Conservation (phyloP, 2,329 filamentous ascomycete species). For the Botrytis pseudocinerea region DNA sequence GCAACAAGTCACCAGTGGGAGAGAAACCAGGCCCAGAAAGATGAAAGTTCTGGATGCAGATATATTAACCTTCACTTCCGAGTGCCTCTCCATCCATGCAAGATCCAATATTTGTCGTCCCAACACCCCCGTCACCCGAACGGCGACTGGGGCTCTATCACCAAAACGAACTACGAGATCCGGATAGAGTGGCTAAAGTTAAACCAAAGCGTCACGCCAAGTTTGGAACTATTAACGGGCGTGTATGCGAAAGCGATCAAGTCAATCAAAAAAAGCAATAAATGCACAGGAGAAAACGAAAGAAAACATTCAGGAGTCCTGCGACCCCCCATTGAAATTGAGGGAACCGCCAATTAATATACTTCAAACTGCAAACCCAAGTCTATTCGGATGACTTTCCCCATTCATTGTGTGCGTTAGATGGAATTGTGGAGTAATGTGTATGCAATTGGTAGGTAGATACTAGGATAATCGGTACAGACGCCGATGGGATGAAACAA, state of each 20-base stretch:
- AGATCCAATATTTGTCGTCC: neutral
- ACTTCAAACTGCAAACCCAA: neutral
- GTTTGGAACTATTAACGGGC: neutral
- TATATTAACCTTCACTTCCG: neutral
- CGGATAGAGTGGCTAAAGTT: neutral
- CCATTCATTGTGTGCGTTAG: neutral
- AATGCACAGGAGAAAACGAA: neutral
- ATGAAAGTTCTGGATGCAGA: constrained; percentile 5
- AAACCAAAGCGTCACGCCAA: neutral
- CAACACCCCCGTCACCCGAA: neutral
- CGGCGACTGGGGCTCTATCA: neutral
- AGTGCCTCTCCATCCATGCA: neutral
- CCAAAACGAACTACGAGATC: neutral
- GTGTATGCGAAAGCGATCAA: neutral
- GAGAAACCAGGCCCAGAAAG: neutral
- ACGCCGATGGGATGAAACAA: constrained; percentile 13
- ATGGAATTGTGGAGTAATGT: neutral
- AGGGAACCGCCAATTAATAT: constrained; percentile 6
- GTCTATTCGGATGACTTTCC: neutral
- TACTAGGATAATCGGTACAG: constrained; percentile 8
- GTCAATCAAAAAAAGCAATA: neutral
- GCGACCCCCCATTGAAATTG: neutral
- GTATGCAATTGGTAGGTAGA: neutral
- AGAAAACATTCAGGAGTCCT: neutral
- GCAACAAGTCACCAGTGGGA: neutral